Evolutionary conservation across 2,329 filamentous ascomycete species (phyloP).

Genomic region (Nemania serpens): DNA sequence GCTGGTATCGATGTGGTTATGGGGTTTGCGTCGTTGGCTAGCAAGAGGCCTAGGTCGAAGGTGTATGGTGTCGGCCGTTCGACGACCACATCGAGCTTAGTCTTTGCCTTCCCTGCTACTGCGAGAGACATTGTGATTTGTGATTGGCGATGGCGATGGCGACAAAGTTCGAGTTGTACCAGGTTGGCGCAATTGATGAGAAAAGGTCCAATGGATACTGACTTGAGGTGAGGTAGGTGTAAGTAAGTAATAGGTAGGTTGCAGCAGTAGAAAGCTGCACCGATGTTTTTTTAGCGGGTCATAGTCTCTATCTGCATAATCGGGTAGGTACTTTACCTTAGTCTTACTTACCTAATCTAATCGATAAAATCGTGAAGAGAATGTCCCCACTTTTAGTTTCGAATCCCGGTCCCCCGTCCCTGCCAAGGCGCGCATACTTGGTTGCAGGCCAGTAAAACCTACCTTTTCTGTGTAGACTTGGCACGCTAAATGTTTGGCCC

Average conservation of each 20-base stretch:
- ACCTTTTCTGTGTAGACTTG: too few species aligned
- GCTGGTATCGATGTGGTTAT: slow-evolving; percentile 34
- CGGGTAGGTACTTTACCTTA: too few species aligned
- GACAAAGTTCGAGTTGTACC: neutral
- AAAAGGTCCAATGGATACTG: too few species aligned
- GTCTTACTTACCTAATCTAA: too few species aligned
- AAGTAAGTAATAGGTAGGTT: too few species aligned
- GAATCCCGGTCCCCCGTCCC: neutral
- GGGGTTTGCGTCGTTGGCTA: slow-evolving; percentile 87
- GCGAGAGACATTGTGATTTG: slow-evolving; percentile 31
- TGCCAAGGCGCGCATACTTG: slow-evolving; percentile 5
- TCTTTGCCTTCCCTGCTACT: slow-evolving; percentile 27
- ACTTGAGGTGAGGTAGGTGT: too few species aligned
- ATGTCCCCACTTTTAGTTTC: too few species aligned
- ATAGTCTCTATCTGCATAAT: neutral
- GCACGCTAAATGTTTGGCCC: too few species aligned
- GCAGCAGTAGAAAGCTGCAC: slow-evolving; percentile 6
- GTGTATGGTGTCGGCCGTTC: slow-evolving; percentile 40
- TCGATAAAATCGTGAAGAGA: slow-evolving; percentile 30
- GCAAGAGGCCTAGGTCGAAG: slow-evolving; percentile 66
- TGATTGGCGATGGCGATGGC: neutral
- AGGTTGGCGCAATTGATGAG: neutral
- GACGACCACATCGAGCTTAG: slow-evolving; percentile 41
- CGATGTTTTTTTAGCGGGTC: slow-evolving; percentile 30
- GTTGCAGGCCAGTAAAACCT: too few species aligned